Conservation (phyloP, 805 yeast genomes). For the Cyberlindnera mississippiensis region DNA sequence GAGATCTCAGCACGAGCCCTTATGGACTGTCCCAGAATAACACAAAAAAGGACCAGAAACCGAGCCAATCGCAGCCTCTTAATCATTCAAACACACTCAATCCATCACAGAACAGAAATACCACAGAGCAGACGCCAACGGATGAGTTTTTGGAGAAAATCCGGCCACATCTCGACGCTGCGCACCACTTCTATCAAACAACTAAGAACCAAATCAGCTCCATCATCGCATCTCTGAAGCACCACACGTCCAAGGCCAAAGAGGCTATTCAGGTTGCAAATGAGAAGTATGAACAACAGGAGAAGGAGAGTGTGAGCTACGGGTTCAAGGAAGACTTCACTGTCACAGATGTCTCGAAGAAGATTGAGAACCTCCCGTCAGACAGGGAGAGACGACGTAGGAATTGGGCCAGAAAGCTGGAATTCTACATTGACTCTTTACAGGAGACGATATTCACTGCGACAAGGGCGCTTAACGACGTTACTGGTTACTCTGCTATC, state of each 20-base stretch:
- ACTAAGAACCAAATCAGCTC: conserved; percentile 14
- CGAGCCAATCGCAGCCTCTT: not conserved
- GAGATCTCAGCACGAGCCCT: conserved; percentile 4
- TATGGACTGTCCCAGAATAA: no score
- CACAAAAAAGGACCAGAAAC: not conserved
- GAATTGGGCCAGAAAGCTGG: conserved; percentile 42
- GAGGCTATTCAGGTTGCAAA: conserved; percentile 36
- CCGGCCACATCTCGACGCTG: conserved; percentile 22
- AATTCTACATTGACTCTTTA: conserved; percentile 48
- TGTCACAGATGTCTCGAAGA: conserved; percentile 15
- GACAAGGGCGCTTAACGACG: conserved; percentile 73
- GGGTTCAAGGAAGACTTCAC: conserved; percentile 35
- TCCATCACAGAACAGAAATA: no score
- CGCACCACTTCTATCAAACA: conserved; percentile 16
- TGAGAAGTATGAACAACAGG: conserved; percentile 34
- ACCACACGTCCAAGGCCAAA: conserved; percentile 29
- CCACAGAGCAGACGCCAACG: no score
- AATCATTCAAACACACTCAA: no score
- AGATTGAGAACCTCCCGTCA: conserved; percentile 41
- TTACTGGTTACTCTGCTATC: conserved; percentile 85
- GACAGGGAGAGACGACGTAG: conserved; percentile 39
- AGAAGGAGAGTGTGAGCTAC: conserved; percentile 31
- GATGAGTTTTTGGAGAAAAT: conserved; percentile 15
- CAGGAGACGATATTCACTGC: conserved; percentile 57
- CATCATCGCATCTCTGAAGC: conserved; percentile 15